Conservation (phyloP, 306 rosid species). For the Glycyrrhiza uralensis region DNA sequence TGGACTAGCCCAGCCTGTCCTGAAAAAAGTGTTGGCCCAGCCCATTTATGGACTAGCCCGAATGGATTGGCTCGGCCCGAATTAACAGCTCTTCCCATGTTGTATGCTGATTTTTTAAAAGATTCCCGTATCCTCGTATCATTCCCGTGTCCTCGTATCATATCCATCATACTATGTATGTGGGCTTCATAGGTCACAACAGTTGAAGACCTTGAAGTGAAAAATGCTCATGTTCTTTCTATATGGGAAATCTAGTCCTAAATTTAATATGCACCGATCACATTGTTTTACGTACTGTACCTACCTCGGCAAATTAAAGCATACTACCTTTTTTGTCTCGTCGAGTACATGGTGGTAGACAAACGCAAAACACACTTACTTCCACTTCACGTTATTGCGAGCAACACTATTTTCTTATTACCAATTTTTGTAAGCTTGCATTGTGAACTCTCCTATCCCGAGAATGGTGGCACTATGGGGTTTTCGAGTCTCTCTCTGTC, state of each 20-base stretch:
- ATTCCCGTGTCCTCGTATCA: too few relatives aligned
- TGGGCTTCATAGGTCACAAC: too few relatives aligned
- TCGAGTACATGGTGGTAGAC: constrained; percentile 51
- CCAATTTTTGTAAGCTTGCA: neutral
- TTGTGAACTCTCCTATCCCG: constrained; percentile 21
- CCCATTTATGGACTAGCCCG: too few relatives aligned
- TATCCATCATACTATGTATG: too few relatives aligned
- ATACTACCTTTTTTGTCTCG: constrained; percentile 25
- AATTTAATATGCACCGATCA: neutral
- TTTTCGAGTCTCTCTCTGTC: neutral
- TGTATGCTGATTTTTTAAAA: too few relatives aligned
- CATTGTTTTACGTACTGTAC: constrained; percentile 4
- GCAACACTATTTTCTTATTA: constrained; percentile 7
- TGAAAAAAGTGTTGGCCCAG: too few relatives aligned
- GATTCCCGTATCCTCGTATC: too few relatives aligned
- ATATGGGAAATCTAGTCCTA: constrained; percentile 15
- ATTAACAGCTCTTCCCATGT: too few relatives aligned
- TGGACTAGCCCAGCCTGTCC: too few relatives aligned
- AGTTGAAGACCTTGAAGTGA: constrained; percentile 24
- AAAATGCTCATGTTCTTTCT: constrained; percentile 30
- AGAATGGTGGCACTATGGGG: constrained; percentile 15
- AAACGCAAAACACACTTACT: constrained; percentile 51
- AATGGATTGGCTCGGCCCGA: too few relatives aligned
- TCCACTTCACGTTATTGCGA: constrained; percentile 34
- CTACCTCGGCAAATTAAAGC: constrained; percentile 21